phyloP scores from a whole-genome alignment of 2,329 filamentous ascomycete genomes.

The Aspergillus transmontanensis region DNA sequence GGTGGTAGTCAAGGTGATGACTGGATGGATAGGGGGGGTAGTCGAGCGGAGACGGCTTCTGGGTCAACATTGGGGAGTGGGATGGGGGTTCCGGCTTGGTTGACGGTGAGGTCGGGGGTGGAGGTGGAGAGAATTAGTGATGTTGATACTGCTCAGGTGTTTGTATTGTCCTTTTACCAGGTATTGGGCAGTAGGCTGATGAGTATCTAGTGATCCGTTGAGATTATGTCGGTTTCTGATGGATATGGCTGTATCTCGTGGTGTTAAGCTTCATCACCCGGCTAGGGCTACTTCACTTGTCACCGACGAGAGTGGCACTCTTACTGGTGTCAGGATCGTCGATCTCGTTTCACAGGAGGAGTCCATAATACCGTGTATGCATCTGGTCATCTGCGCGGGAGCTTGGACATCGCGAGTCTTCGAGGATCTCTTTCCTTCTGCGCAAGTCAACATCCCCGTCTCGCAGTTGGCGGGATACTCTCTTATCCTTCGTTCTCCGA shows the following conservation, averaged over 20 bases:
- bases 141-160: conserved; percentile 66
- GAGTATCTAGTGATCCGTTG: conserved; percentile 60
- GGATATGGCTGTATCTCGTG: conserved; percentile 56
- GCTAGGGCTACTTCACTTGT: conserved; percentile 58
- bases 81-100: conserved; percentile 57
- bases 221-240: conserved; percentile 68
- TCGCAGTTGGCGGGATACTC: conserved; percentile 71
- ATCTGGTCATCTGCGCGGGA: conserved; percentile 68
- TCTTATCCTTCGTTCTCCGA: conserved; percentile 65
- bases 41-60: conserved; percentile 58
- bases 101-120: conserved; percentile 58
- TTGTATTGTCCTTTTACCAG: conserved; percentile 30
- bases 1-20: conserved; percentile 57
- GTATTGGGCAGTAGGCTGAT: neutral
- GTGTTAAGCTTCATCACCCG: conserved; percentile 68
- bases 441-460: conserved; percentile 58
- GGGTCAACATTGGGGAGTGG: conserved; percentile 38
- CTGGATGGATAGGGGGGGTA: conserved; percentile 68
- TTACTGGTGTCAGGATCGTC: conserved; percentile 57
- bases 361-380: conserved; percentile 59
- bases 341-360: conserved; percentile 36
- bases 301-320: conserved; percentile 50
- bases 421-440: conserved; percentile 62
- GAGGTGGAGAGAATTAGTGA: conserved; percentile 64
- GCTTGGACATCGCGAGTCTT: conserved; percentile 73